These are phyloP conservation scores for Dothidotthia symphoricarpi DNA, from an alignment of 2,329 filamentous ascomycete genomes.

Conservation along the genomic window DNA sequence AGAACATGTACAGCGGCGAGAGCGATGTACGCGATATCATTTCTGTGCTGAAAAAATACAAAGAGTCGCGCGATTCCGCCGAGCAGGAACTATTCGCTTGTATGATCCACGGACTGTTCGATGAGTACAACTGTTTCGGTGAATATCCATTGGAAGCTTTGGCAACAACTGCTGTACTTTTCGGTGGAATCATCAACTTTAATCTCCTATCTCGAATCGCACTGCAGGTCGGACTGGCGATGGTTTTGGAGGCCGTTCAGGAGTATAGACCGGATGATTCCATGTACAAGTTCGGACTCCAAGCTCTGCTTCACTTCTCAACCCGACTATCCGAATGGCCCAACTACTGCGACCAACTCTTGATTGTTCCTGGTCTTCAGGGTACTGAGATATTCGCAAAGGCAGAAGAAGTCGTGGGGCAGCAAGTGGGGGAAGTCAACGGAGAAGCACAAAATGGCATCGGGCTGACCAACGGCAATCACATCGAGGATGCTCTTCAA, in stretches of 20 bases:
- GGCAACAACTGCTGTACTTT: slow-evolving; percentile 92
- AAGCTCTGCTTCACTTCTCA: slow-evolving; percentile 87
- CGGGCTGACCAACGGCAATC: slow-evolving; percentile 64
- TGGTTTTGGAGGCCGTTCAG: slow-evolving; percentile 95
- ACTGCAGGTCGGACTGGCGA: slow-evolving; percentile 88
- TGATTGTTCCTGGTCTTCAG: slow-evolving; percentile 77
- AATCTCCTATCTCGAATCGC: slow-evolving; percentile 87
- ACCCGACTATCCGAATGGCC: slow-evolving; percentile 87
- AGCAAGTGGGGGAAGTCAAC: slow-evolving; percentile 61
- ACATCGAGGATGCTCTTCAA: slow-evolving; percentile 59
- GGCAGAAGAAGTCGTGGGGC: slow-evolving; percentile 74
- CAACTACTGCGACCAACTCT: slow-evolving; percentile 82
- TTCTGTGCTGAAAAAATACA: slow-evolving; percentile 79
- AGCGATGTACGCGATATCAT: slow-evolving; percentile 84
- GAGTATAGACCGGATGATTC: slow-evolving; percentile 78
- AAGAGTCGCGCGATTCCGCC: slow-evolving; percentile 75
- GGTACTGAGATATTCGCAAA: slow-evolving; percentile 82
- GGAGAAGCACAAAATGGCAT: slow-evolving; percentile 48
- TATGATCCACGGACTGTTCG: slow-evolving; percentile 97
- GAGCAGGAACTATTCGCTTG: slow-evolving; percentile 96
- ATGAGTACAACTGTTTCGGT: slow-evolving; percentile 93
- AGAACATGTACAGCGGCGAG: slow-evolving; percentile 94
- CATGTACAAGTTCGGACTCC: slow-evolving; percentile 98
- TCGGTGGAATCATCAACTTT: slow-evolving; percentile 93
- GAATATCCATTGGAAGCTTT: slow-evolving; percentile 96